Evolutionary conservation across 352 stramenopile genomes (phyloP).

Genomic region (Phytophthora crassamura): DNA sequence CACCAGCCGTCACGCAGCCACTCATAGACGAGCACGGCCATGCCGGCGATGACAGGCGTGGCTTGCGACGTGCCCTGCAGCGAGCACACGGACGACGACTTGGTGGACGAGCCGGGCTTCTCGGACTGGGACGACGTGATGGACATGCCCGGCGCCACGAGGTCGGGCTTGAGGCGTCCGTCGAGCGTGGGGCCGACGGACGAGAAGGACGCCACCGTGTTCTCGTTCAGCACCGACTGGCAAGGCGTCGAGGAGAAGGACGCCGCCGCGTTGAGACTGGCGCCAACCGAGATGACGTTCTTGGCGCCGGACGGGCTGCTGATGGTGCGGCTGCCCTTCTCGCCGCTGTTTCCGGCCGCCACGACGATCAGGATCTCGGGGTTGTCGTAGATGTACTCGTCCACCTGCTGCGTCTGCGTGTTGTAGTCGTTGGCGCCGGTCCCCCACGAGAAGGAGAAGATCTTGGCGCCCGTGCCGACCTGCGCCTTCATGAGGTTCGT

Average conservation of each 20-base stretch:
- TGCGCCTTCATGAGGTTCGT: constrained; percentile 65
- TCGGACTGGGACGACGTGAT: constrained; percentile 74
- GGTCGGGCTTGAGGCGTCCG: constrained; percentile 78
- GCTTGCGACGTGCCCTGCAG: constrained; percentile 86
- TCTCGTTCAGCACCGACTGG: constrained; percentile 60
- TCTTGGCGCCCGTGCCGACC: constrained; percentile 55
- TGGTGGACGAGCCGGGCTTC: constrained; percentile 48
- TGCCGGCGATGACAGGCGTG: constrained; percentile 80
- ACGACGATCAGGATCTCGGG: constrained; percentile 82
- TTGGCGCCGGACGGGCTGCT: constrained; percentile 79
- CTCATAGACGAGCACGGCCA: constrained; percentile 83
- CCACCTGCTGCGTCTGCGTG: constrained; percentile 59
- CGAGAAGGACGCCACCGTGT: constrained; percentile 76
- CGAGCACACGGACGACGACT: constrained; percentile 48
- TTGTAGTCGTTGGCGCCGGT: constrained; percentile 70
- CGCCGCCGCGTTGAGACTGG: constrained; percentile 60
- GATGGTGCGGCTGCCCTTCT: constrained; percentile 65
- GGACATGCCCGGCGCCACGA: constrained; percentile 76
- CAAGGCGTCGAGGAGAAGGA: constrained; percentile 61
- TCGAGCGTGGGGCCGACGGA: constrained; percentile 74
- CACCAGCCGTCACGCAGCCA: constrained; percentile 90
- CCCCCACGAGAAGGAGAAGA: constrained; percentile 81
- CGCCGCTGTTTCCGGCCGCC: constrained; percentile 83
- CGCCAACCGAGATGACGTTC: constrained; percentile 85
- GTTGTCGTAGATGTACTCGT: constrained; percentile 83